Base-by-base conservation (phyloP, 1,284 basidiomycete genomes). In the Malassezia dermatis region DNA sequence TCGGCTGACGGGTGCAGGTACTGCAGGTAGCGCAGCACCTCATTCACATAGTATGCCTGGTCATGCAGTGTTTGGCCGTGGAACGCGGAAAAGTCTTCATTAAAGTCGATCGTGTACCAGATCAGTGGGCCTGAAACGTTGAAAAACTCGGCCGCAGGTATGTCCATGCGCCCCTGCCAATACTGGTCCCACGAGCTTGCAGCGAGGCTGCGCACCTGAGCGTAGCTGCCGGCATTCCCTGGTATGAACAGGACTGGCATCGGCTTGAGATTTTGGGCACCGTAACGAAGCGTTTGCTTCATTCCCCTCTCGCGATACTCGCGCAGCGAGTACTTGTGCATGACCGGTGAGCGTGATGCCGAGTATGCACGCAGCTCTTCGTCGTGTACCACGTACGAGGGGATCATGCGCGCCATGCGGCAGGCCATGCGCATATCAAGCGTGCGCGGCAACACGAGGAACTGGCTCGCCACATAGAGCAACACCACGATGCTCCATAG, bases 401-500 rank as follows among this genome's bases (percentile, higher is more conserved):
- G 93, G 4, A 82, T 86, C 94, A 98, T 98, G 80, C 84, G 90
- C 57, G 89, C 89, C 93, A 98, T 98, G 51, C 88, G 84, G 76
- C 93, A 99, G 80, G 64, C 59, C 34, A 65, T 64, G n/a, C 52
- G 47, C 24, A 67, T 48, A 8, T 44, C 50, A 4, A 73, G 64
- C 34, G 56, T 56, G 12, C 48, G 32, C 15, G 66, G 60, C 2
- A 71, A 57, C 3, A 43, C 24, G 6, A 53, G 10, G 32, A 69
- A 72, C 1, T 65, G 62, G 21, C 51, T 34, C 15, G 65, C 40
- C 13, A 53, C 56, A 41, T 61, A 57, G 10, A 59, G 35, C 35
- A 58, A 21, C 23, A 24, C 21, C 17, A 40, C 21, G 4, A 43
- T 21, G 27, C 51, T 24, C 12, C 17, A 15, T 6, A 32, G 30